Evolutionary conservation across 2,329 filamentous ascomycete genomes (phyloP).

Genomic region (Xylariaceae sp.): DNA sequence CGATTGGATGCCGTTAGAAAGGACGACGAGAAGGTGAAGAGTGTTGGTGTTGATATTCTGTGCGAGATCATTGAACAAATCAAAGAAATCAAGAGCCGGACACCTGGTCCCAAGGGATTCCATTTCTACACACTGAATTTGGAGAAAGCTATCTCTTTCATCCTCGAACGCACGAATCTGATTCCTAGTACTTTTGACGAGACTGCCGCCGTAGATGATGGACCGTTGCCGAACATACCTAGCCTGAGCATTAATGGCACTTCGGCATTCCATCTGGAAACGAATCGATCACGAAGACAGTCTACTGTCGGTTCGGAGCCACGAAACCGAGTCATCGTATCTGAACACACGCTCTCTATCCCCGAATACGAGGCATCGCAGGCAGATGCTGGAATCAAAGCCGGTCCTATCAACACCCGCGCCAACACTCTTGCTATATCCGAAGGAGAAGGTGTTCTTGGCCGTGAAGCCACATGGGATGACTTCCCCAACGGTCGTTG

Average conservation of each 20-base stretch:
- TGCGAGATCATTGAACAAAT: constrained; percentile 78
- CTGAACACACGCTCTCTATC: constrained; percentile 53
- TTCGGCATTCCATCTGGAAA: constrained; percentile 30
- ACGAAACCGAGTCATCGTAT: constrained; percentile 81
- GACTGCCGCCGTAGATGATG: constrained; percentile 47
- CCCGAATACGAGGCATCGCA: constrained; percentile 68
- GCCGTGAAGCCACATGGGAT: constrained; percentile 95
- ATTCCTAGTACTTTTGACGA: constrained; percentile 54
- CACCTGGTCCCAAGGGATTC: constrained; percentile 66
- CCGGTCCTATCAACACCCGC: constrained; percentile 67
- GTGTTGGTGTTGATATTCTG: constrained; percentile 73
- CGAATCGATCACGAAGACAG: constrained; percentile 48
- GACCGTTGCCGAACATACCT: constrained; percentile 37
- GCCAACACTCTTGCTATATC: constrained; percentile 88
- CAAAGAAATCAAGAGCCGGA: constrained; percentile 56
- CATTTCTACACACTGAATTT: constrained; percentile 98
- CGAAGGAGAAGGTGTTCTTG: constrained; percentile 83
- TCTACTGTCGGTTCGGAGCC: constrained; percentile 81
- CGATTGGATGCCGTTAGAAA: constrained; percentile 68
- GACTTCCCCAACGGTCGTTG: constrained; percentile 96
- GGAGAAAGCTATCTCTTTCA: constrained; percentile 92
- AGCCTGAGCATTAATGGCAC: constrained; percentile 49
- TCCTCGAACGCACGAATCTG: constrained; percentile 77
- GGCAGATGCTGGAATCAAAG: constrained; percentile 70
- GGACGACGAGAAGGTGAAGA: constrained; percentile 78